Conservation (phyloP, 495 filamentous ascomycete genomes). For the Pyrenopolyporus hunteri region DNA sequence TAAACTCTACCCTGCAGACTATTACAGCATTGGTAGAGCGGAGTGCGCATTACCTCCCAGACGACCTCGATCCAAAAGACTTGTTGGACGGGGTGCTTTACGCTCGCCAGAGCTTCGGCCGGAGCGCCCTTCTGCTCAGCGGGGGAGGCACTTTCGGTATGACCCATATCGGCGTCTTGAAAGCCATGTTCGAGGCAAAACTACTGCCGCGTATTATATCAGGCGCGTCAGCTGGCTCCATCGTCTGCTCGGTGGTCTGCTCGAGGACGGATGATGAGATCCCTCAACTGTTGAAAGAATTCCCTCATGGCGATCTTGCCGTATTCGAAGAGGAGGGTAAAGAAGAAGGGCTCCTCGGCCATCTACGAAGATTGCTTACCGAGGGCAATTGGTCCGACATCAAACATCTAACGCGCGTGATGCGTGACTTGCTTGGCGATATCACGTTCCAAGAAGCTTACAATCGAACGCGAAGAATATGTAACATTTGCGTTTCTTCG, state of each 20-base stretch:
- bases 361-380: slow-evolving; percentile 77
- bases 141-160: slow-evolving; percentile 95
- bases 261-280: slow-evolving; percentile 86
- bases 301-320: slow-evolving; percentile 79
- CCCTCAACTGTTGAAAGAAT: slow-evolving; percentile 70
- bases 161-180: slow-evolving; percentile 95
- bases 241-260: slow-evolving; percentile 86
- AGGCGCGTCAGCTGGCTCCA: slow-evolving; percentile 92
- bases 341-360: slow-evolving; percentile 70
- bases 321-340: slow-evolving; percentile 80
- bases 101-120: slow-evolving; percentile 84
- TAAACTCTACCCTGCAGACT: slow-evolving; percentile 74
- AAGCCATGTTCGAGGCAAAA: slow-evolving; percentile 74
- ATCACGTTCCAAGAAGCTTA: slow-evolving; percentile 96
- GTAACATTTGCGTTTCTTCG: slow-evolving; percentile 92
- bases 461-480: slow-evolving; percentile 84
- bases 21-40: slow-evolving; percentile 72
- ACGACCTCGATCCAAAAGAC: slow-evolving; percentile 65
- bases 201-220: slow-evolving; percentile 91
- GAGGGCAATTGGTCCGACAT: slow-evolving; percentile 85
- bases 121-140: slow-evolving; percentile 84
- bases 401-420: slow-evolving; percentile 75
- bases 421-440: slow-evolving; percentile 79
- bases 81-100: slow-evolving; percentile 74
- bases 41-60: slow-evolving; percentile 55